phyloP scores from a whole-genome alignment of 352 stramenopile species.

The Pythium volutum region DNA sequence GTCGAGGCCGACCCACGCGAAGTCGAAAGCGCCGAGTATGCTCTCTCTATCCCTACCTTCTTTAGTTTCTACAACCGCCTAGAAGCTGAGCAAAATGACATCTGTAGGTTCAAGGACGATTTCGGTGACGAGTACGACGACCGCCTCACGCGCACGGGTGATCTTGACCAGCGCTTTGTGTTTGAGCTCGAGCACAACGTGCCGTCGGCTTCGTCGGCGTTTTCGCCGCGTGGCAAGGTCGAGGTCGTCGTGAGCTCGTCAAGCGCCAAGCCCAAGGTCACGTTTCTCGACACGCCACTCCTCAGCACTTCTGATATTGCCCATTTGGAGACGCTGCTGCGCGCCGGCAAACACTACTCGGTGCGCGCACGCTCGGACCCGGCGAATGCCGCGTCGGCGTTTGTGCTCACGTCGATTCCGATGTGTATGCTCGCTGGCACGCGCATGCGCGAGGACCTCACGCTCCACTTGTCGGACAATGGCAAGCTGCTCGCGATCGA shows the following conservation, averaged over 20 bases:
- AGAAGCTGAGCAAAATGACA: constrained; percentile 17
- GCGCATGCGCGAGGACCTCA: constrained; percentile 73
- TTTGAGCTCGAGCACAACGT: constrained; percentile 71
- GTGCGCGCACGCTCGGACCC: constrained; percentile 67
- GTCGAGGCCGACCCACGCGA: constrained; percentile 48
- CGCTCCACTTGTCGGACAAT: constrained; percentile 77
- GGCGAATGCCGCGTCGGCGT: constrained; percentile 50
- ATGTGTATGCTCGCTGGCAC: constrained; percentile 77
- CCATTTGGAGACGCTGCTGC: constrained; percentile 47
- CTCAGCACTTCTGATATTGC: constrained; percentile 43
- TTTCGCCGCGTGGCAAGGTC: constrained; percentile 50
- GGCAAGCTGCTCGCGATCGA: constrained; percentile 80
- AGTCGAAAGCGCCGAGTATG: constrained; percentile 61
- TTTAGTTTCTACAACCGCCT: neutral
- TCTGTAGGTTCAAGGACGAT: constrained; percentile 55
- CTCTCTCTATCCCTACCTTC: constrained; percentile 1
- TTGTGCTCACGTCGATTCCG: constrained; percentile 72
- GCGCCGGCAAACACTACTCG: constrained; percentile 54
- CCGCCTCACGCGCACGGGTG: constrained; percentile 27
- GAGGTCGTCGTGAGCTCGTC: constrained; percentile 56
- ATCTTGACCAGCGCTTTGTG: constrained; percentile 44
- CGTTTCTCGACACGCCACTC: constrained; percentile 47
- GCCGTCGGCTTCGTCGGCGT: constrained; percentile 25
- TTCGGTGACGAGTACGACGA: constrained; percentile 69
- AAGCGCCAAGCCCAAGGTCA: constrained; percentile 56